Evolutionary conservation across 2,329 filamentous ascomycete genomes (phyloP), one percentile per base, ranked within the genome.

Genomic region (Incumbomyces delicatus): DNA sequence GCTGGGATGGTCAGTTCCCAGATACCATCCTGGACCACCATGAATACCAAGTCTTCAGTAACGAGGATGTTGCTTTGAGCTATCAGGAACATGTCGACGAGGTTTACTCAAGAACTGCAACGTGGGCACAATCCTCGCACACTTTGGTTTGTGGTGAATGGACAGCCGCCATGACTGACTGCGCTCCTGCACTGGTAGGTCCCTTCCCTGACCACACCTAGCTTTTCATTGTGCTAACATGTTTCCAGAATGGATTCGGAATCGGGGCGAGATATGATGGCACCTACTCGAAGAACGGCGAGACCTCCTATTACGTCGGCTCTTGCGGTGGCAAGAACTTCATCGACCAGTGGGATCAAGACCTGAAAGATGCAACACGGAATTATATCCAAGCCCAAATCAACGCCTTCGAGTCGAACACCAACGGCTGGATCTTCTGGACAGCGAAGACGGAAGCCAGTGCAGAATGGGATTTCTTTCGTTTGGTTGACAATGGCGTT

Each of bases 61-160:
- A 70, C 18, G 66, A 63, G 0, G 65, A 75, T 22, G 64, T 81
- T 27, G 66, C 68, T 17, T 62, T 76, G 60, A 62, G 66, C 31
- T 70, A 72, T 3, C 64, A 67, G 53, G 59, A 76, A 46, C 81
- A 85, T 53, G 64, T 76, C 32, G 63, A 72, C 48, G 63, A 66
- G 22, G 78, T 76, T 43, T 85, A 80, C 64, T 69, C 67, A 44
- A 73, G 75, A 53, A 71, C 69, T 2, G 59, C 61, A 2, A 58
- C 63, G 6, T 78, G 77, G 51, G 57, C 70, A 49, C 60, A 63
- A 6, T 67, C 70, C 4, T 78, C 84, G 61, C 83, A 84, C 61
- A 81, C 76, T 72, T 74, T 76, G n/a, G 67, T 84, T 46, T 74
- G 82, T 4, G 81, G 81, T 35, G 81, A 85, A 60, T 85, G 81